Conservation (phyloP, 2,329 filamentous ascomycete genomes). For the Stemphylium beticola region DNA sequence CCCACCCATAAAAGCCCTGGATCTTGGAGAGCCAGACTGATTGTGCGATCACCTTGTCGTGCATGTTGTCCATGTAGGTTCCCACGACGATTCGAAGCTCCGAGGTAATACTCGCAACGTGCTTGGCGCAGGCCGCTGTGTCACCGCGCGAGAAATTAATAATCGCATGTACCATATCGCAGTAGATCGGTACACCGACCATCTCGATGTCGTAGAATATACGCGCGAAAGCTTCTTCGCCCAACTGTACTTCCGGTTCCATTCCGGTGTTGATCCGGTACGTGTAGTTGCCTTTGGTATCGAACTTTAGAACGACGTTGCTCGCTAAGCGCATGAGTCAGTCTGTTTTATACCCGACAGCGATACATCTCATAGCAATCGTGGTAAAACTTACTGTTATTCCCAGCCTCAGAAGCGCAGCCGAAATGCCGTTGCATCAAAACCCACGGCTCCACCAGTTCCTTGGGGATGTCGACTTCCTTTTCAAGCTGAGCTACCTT, state of each 20-base stretch:
- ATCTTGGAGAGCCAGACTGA: slow-evolving; percentile 7
- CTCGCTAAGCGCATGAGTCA: background rate
- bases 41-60: slow-evolving; percentile 3
- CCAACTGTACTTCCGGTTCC: background rate
- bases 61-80: slow-evolving; percentile 4
- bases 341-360: background rate
- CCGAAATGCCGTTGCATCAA: slow-evolving; percentile 5
- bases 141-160: background rate
- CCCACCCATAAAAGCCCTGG: slow-evolving; percentile 10
- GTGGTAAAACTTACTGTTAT: background rate
- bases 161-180: slow-evolving; percentile 2
- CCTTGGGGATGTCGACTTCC: background rate
- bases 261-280: slow-evolving; percentile 6
- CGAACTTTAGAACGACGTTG: slow-evolving; percentile 8
- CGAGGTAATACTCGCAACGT: slow-evolving; percentile 1
- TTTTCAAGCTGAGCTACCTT: slow-evolving; percentile 7
- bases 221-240: slow-evolving; percentile 3
- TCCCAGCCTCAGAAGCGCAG: background rate
- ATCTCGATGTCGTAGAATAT: slow-evolving; percentile 8
- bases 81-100: background rate
- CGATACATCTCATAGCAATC: background rate
- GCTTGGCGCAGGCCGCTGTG: background rate
- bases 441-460: background rate
- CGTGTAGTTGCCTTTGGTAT: background rate
- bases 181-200: background rate